These are phyloP conservation scores for Gossypium davidsonii DNA, from an alignment of 441 rosid genomes.

Conservation along the genomic window DNA sequence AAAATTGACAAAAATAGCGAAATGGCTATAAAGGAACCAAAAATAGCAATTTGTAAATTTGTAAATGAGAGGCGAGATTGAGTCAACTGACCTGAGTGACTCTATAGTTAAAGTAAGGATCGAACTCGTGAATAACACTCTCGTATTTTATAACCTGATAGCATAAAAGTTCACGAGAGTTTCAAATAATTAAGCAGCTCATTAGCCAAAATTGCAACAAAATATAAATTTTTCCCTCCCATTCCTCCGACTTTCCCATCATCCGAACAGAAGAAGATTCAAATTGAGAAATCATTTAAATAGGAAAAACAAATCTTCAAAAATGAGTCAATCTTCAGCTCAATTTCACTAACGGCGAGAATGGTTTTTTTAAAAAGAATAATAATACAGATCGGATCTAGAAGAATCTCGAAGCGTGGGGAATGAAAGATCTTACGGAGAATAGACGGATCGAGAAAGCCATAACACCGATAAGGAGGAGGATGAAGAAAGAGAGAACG, in stretches of 20 bases:
- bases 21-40: background rate
- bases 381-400: constrained; percentile 38
- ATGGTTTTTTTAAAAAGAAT: background rate
- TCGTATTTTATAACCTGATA: constrained; percentile 94
- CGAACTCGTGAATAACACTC: constrained; percentile 98
- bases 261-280: background rate
- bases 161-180: constrained; percentile 16
- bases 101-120: constrained; percentile 96
- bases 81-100: constrained; percentile 74
- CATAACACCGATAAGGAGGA: constrained; percentile 83
- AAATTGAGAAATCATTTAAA: background rate
- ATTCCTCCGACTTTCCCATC: background rate
- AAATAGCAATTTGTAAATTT: background rate
- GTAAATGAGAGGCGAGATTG: constrained; percentile 3
- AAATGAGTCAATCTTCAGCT: constrained; percentile 3
- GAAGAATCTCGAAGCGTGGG: constrained; percentile 10
- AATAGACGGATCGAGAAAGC: constrained; percentile 99
- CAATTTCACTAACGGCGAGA: background rate
- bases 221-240: background rate
- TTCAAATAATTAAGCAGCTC: background rate
- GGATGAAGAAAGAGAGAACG: constrained; percentile 73
- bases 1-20: background rate
- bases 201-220: background rate
- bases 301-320: background rate
- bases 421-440: constrained; percentile 55